These are phyloP conservation scores for Aspergillus homomorphus DNA, from an alignment of 495 filamentous ascomycete species.

Conservation along the genomic window DNA sequence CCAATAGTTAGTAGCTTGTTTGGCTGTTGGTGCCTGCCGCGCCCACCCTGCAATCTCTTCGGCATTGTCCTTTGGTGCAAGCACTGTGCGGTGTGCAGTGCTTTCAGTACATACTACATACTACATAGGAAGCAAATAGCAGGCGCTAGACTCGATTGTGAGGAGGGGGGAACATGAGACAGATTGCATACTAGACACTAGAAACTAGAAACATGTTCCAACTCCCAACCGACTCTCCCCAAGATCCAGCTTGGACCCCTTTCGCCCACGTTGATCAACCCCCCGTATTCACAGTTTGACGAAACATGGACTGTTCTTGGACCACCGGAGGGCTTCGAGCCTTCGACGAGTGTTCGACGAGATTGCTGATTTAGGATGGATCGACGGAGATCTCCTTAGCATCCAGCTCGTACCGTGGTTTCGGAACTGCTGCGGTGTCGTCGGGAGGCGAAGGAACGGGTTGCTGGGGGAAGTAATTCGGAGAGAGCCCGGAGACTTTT, in stretches of 20 bases:
- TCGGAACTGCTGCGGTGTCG: background rate
- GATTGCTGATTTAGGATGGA: slow-evolving; percentile 10
- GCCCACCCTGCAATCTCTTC: too few species aligned
- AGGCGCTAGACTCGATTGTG: background rate
- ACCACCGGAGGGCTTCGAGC: background rate
- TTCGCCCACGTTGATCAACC: background rate
- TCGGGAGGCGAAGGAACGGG: background rate
- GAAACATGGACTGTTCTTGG: background rate
- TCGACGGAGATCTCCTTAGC: background rate
- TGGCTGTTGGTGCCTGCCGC: background rate
- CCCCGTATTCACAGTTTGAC: background rate
- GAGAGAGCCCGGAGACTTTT: background rate
- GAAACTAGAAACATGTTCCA: background rate
- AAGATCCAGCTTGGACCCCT: background rate
- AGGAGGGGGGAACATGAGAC: background rate
- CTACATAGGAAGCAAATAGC: background rate
- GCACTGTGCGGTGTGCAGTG: background rate
- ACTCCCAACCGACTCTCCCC: background rate
- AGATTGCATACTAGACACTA: background rate
- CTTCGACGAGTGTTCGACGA: slow-evolving; percentile 8
- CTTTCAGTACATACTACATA: background rate
- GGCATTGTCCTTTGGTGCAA: background rate
- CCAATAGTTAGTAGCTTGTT: background rate
- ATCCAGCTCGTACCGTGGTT: background rate
- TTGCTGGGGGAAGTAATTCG: background rate